These are phyloP conservation scores for Clathrospora elynae DNA, from an alignment of 2,329 filamentous ascomycete genomes.

Conservation along the genomic window DNA sequence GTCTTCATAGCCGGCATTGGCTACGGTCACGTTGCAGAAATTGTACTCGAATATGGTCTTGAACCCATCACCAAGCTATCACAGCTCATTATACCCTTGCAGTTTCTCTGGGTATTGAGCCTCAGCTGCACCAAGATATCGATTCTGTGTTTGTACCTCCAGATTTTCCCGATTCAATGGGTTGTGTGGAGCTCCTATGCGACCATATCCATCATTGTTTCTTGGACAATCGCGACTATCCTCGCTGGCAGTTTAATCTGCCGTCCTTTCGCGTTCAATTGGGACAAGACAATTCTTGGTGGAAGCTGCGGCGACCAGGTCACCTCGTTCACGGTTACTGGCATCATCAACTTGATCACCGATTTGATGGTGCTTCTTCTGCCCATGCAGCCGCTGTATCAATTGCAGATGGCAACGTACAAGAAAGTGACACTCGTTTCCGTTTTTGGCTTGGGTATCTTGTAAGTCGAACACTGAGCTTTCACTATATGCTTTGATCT, in stretches of 20 bases:
- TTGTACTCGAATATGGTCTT: not conserved
- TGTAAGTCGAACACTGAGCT: not conserved
- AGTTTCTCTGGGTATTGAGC: slow-evolving; percentile 4
- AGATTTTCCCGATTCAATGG: slow-evolving; percentile 2
- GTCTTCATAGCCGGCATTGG: slow-evolving; percentile 4
- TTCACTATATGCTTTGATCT: not conserved
- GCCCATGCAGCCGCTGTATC: slow-evolving; percentile 2
- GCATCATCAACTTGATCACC: slow-evolving; percentile 1
- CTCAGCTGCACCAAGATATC: slow-evolving; percentile 3
- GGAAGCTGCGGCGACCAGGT: slow-evolving; percentile 16
- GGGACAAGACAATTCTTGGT: slow-evolving; percentile 29
- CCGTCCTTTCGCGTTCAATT: slow-evolving; percentile 20
- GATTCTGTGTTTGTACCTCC: not conserved
- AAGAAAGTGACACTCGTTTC: not conserved
- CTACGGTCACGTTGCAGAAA: slow-evolving; percentile 1
- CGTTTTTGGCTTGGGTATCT: slow-evolving; percentile 1
- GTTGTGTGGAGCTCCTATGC: slow-evolving; percentile 2
- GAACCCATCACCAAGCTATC: slow-evolving; percentile 1
- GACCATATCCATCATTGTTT: not conserved
- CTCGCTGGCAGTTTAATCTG: slow-evolving; percentile 2
- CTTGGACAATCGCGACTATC: slow-evolving; percentile 3
- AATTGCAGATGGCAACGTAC: slow-evolving; percentile 4
- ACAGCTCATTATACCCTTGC: slow-evolving; percentile 1
- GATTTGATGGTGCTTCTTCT: slow-evolving; percentile 3
- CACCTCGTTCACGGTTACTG: slow-evolving; percentile 2